phyloP scores from a whole-genome alignment of 2,329 filamentous ascomycete genomes.

The Cladosporium sp. region DNA sequence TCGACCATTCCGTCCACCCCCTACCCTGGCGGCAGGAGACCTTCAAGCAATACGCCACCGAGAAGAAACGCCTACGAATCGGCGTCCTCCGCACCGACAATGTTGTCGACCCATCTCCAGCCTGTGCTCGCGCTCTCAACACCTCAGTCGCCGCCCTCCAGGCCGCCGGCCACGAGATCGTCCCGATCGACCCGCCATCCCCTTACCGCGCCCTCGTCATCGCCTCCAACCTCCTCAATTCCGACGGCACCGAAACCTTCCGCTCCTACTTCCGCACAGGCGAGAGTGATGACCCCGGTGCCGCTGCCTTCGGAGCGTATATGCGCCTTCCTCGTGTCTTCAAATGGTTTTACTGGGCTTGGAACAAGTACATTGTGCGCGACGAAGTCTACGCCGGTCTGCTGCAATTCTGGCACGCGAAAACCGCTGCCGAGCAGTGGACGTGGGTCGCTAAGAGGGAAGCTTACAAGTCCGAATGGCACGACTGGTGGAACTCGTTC shows the following conservation, averaged over 20 bases:
- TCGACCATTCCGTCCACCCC: conserved; percentile 81
- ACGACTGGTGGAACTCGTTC: conserved; percentile 75
- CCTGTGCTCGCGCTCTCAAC: conserved; percentile 72
- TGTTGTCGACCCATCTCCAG: conserved; percentile 81
- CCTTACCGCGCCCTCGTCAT: conserved; percentile 73
- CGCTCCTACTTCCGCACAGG: conserved; percentile 69
- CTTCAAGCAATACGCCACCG: conserved; percentile 56
- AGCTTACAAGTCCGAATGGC: conserved; percentile 71
- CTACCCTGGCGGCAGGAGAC: conserved; percentile 69
- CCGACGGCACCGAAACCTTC: conserved; percentile 79
- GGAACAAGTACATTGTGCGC: conserved; percentile 75
- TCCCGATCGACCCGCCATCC: conserved; percentile 48
- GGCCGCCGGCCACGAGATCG: conserved; percentile 70
- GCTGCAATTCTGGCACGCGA: conserved; percentile 67
- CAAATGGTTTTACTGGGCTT: conserved; percentile 83
- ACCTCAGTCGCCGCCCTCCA: conserved; percentile 66
- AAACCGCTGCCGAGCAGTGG: conserved; percentile 77
- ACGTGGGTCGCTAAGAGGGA: conserved; percentile 73
- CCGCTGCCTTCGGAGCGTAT: conserved; percentile 68
- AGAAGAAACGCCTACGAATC: conserved; percentile 63
- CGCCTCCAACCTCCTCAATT: conserved; percentile 74
- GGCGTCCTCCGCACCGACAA: conserved; percentile 69
- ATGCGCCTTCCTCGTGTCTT: conserved; percentile 69
- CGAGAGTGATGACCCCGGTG: conserved; percentile 76
- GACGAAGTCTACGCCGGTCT: conserved; percentile 77